Evolutionary conservation across 140 eudicot genomes (phyloP).

Genomic region (Flaveria floridana): DNA sequence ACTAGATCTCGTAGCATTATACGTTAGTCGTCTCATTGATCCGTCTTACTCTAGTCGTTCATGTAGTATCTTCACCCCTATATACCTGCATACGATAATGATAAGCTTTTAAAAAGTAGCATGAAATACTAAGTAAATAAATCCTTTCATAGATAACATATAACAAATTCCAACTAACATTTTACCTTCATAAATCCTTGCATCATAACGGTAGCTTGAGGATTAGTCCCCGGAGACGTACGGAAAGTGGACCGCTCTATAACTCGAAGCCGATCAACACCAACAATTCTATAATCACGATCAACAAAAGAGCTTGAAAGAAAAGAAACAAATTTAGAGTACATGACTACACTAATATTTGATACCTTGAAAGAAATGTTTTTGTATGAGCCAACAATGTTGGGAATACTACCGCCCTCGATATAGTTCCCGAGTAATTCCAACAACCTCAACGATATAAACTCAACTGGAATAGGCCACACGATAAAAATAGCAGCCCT

Average conservation of each 20-base stretch:
- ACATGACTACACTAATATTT: not conserved
- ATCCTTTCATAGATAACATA: not conserved
- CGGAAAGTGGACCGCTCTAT: slow-evolving; percentile 64
- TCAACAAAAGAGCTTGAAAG: too few relatives aligned
- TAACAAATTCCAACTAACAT: not conserved
- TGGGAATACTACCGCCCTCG: too few relatives aligned
- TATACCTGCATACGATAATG: slow-evolving; percentile 44
- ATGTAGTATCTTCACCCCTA: slow-evolving; percentile 50
- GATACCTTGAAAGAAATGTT: slow-evolving; percentile 14
- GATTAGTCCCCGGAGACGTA: slow-evolving; percentile 68
- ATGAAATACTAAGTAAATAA: not conserved
- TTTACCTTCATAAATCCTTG: slow-evolving; percentile 69
- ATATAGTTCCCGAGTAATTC: too few relatives aligned
- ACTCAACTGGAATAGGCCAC: too few relatives aligned
- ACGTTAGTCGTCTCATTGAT: not conserved
- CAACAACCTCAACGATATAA: too few relatives aligned
- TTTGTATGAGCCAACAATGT: not conserved
- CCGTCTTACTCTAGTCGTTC: slow-evolving; percentile 30
- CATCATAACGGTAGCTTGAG: slow-evolving; percentile 83
- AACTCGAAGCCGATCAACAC: slow-evolving; percentile 53
- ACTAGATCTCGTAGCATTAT: not conserved
- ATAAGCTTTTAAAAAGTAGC: not conserved
- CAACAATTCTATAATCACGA: slow-evolving; percentile 53
- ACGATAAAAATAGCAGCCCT: not conserved
- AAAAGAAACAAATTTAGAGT: slow-evolving; percentile 25